A percentile compares a stretch with the other conserved stretches of the same genome.
Conservation (phyloP, 176 grass and related monocot genomes). For the Microstegium vimineum region DNA sequence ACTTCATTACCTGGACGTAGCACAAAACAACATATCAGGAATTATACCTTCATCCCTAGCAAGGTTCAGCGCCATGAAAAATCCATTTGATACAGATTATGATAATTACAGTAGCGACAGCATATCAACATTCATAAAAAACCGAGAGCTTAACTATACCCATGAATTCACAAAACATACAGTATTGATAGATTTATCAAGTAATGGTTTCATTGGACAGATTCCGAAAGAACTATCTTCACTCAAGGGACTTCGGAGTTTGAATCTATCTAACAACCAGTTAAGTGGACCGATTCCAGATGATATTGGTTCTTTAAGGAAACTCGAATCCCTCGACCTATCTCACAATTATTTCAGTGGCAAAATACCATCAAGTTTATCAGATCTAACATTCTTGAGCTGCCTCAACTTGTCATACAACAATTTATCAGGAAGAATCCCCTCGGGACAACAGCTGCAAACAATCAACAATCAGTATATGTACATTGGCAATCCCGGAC, state of each 20-base stretch:
- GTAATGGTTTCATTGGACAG: background rate
- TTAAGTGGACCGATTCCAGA: too few species aligned
- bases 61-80: constrained; percentile 21
- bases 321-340: constrained; percentile 17
- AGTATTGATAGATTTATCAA: background rate
- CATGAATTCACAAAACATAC: too few species aligned
- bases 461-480: constrained; percentile 8
- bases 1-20: constrained; percentile 31
- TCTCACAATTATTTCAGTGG: constrained; percentile 16
- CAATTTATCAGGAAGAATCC: constrained; percentile 39
- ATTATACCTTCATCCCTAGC: constrained; percentile 34
- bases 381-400: constrained; percentile 5
- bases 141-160: background rate
- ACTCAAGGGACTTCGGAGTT: too few species aligned
- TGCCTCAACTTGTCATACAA: constrained; percentile 42
- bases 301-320: background rate
- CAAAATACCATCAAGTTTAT: background rate
- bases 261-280: too few species aligned
- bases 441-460: constrained; percentile 17
- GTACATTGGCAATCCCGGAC: constrained; percentile 13
- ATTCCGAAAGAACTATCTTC: too few species aligned
- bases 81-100: too few species aligned
- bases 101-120: background rate
- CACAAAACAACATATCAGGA: constrained; percentile 36
- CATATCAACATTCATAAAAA: background rate